phyloP scores from a whole-genome alignment of 768 basidiomycete genomes.

The Boletellus sp. region DNA sequence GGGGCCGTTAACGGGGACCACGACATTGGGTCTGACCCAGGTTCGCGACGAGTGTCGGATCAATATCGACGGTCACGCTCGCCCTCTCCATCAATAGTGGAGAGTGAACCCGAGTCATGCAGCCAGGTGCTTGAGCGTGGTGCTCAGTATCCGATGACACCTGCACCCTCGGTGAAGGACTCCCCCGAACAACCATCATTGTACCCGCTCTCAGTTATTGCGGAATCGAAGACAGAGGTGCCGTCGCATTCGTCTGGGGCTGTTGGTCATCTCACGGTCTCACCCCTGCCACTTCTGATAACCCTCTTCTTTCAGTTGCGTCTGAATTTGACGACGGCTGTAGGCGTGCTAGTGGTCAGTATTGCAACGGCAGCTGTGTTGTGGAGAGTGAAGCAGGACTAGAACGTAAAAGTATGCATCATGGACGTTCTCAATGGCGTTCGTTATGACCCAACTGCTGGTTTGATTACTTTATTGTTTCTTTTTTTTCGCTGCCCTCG shows the following conservation, averaged over 20 bases:
- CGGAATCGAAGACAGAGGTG: constrained; percentile 18
- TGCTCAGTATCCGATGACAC: constrained; percentile 29
- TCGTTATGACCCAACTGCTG: constrained; percentile 16
- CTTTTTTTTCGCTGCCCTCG: constrained; percentile 17
- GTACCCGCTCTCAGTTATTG: constrained; percentile 2
- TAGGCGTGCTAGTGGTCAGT: constrained; percentile 62
- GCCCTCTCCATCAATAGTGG: constrained; percentile 37
- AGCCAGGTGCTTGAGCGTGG: constrained; percentile 15
- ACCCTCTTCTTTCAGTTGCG: constrained; percentile 27
- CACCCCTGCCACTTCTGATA: constrained; percentile 12
- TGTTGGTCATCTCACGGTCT: constrained; percentile 28
- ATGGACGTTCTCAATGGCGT: constrained; percentile 14
- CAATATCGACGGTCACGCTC: constrained; percentile 26
- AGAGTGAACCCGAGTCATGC: constrained; percentile 36
- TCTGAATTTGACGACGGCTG: constrained; percentile 43
- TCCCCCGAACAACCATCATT: constrained; percentile 22
- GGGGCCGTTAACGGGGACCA: constrained; percentile 20
- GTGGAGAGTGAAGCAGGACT: constrained; percentile 60
- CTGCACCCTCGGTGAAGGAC: constrained; percentile 30
- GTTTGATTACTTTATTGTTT: constrained; percentile 31
- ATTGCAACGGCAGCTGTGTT: constrained; percentile 70
- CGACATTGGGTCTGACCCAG: constrained; percentile 13
- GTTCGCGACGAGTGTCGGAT: constrained; percentile 26
- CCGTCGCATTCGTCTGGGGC: constrained; percentile 20
- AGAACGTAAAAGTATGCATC: constrained; percentile 13